Conservation (phyloP, 192 early-diverging fungal species). For the Glomus cerebriforme region DNA sequence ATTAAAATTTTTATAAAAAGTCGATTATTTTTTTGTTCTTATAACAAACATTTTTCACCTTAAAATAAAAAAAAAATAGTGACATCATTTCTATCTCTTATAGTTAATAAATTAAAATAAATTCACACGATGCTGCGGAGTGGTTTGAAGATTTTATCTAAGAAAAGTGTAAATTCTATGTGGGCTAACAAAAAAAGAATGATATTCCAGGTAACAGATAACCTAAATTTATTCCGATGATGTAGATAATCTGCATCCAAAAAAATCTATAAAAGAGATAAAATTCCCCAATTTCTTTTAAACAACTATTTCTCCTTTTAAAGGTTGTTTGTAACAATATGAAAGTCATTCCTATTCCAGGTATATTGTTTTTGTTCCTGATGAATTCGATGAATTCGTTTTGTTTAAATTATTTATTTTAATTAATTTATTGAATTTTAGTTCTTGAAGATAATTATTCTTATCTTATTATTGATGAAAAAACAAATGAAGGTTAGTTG, state of each 20-base stretch:
- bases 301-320: neutral
- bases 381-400: neutral
- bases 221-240: neutral
- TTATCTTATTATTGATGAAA: constrained; percentile 78
- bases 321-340: constrained; percentile 33
- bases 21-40: too few relatives aligned
- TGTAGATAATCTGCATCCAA: neutral
- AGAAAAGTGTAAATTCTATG: neutral
- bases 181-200: neutral
- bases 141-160: neutral
- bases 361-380: neutral
- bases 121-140: neutral
- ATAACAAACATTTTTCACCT: too few relatives aligned
- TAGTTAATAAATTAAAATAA: too few relatives aligned
- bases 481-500: constrained; percentile 47
- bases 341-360: constrained; percentile 57
- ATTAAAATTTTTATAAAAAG: too few relatives aligned
- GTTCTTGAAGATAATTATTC: constrained; percentile 84
- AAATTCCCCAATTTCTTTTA: neutral
- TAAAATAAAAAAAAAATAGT: too few relatives aligned
- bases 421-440: constrained; percentile 18
- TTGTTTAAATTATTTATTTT: neutral
- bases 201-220: constrained; percentile 2
- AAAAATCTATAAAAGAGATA: neutral
- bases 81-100: neutral